Base-by-base conservation (phyloP, 2,329 filamentous ascomycete species). In the Karstenula rhodostoma region DNA sequence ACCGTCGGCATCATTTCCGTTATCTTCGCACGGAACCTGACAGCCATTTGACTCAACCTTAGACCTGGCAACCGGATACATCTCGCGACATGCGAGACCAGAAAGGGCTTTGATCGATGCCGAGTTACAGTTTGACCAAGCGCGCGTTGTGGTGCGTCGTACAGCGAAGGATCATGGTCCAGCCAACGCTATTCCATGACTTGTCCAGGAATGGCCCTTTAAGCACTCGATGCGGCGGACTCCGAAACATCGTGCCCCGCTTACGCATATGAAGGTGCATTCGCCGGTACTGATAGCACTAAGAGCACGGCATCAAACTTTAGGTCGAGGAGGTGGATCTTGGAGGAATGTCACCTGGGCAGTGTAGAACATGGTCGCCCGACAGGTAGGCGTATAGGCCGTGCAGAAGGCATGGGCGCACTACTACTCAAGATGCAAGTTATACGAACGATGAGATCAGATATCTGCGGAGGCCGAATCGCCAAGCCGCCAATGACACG, bases 21-120 rank as follows among this genome's bases (percentile, higher is more conserved):
- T 17, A 55, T 62, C 58, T 58, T 67, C 65, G 58, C 57, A 64
- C 63, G 22, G 19, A 44, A 66, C 62, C 56, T 64, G 51, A 71
- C 59, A 70, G 75, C 46, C 68, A 72, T 65, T 67, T 61, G 66
- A 57, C 61, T 68, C 62, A 68, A 70, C 69, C 74, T 69, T 58
- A 62, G 67, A 74, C 73, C 75, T 66, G 73, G 73, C 64, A 63
- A 59, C 56, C 60, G 75, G 73, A 70, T 67, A 60, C 27, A 55
- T 52, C 67, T 54, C 63, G 64, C 65, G 62, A 66, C 62, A 59
- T 27, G 57, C 48, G 59, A 43, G 59, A 58, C 61, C 62, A 61
- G 64, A 42, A 57, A 60, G 43, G 58, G 64, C 57, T 13, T 47
- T 42, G 50, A 40, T 40, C 12, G 35, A 17, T 3, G 53, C 57